Evolutionary conservation across 2,329 filamentous ascomycete species (phyloP).

Genomic region (Calonectria hongkongensis): DNA sequence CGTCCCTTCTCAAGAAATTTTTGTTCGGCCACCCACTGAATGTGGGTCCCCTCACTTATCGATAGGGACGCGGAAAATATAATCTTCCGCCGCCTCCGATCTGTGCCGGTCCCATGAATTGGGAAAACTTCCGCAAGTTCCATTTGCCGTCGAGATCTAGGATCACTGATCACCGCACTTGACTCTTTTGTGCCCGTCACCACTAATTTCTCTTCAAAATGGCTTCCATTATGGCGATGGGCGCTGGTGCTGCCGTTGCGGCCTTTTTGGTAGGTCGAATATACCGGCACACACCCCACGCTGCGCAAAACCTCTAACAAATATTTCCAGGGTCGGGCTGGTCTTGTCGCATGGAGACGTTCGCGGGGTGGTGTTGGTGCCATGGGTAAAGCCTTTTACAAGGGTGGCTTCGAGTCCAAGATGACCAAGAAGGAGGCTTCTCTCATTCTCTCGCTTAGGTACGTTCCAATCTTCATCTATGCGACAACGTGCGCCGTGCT

Average conservation of each 20-base stretch:
- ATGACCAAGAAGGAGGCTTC: constrained; percentile 96
- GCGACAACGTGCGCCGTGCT: constrained; percentile 17
- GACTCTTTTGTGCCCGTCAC: constrained; percentile 40
- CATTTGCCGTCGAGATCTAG: constrained; percentile 46
- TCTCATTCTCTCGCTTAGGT: constrained; percentile 93
- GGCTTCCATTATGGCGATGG: constrained; percentile 67
- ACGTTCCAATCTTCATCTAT: constrained; percentile 54
- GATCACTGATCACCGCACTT: constrained; percentile 38
- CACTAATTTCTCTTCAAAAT: constrained; percentile 52
- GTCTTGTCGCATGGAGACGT: constrained; percentile 89
- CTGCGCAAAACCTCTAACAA: constrained; percentile 35
- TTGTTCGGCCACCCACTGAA: constrained; percentile 45
- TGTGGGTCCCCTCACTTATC: constrained; percentile 46
- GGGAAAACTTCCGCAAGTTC: constrained; percentile 52
- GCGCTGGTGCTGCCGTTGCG: constrained; percentile 69
- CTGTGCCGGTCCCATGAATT: constrained; percentile 50
- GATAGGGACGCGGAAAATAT: constrained; percentile 53
- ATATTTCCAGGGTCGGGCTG: constrained; percentile 85
- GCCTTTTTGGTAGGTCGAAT: constrained; percentile 68
- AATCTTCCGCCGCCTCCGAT: constrained; percentile 46
- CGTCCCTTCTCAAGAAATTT: constrained; percentile 50
- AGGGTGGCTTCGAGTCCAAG: constrained; percentile 96
- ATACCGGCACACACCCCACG: not conserved
- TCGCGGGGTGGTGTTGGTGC: constrained; percentile 86
- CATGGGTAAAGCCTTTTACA: constrained; percentile 95